These are phyloP conservation scores for Phytophthora brassicae DNA, from an alignment of 352 stramenopile genomes.

Conservation along the genomic window DNA sequence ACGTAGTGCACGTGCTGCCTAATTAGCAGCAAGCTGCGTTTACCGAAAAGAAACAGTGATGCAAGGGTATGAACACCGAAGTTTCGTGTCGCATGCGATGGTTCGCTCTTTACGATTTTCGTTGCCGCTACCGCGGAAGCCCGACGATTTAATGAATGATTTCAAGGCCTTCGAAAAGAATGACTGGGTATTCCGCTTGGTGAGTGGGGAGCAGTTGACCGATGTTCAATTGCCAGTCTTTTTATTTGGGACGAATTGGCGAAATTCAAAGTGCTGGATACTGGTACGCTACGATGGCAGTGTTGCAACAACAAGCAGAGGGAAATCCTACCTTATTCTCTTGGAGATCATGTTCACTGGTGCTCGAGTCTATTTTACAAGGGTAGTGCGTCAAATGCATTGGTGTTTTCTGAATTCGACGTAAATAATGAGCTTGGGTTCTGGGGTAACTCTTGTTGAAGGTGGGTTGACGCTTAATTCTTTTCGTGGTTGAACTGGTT, in stretches of 20 bases:
- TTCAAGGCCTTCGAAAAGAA: constrained; percentile 9
- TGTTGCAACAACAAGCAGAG: constrained; percentile 20
- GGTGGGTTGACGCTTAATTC: too few species aligned
- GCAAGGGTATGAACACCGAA: constrained; percentile 27
- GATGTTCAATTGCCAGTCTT: background rate
- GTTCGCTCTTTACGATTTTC: constrained; percentile 15
- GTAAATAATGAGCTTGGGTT: constrained; percentile 22
- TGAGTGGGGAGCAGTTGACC: constrained; percentile 6
- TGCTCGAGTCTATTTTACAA: constrained; percentile 14
- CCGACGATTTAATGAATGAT: constrained; percentile 23
- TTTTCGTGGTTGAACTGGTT: too few species aligned
- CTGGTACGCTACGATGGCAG: constrained; percentile 18
- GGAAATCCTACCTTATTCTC: constrained; percentile 19
- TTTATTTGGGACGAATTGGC: constrained; percentile 12
- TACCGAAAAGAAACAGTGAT: constrained; percentile 21
- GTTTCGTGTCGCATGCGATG: constrained; percentile 12
- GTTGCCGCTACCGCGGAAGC: constrained; percentile 6
- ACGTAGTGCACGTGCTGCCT: background rate
- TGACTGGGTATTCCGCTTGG: constrained; percentile 14
- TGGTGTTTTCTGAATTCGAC: constrained; percentile 4
- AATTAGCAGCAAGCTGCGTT: constrained; percentile 11
- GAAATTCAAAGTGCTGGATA: constrained; percentile 4
- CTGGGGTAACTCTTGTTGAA: too few species aligned
- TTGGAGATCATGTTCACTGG: constrained; percentile 7
- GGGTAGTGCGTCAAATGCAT: constrained; percentile 9